Base-by-base conservation (phyloP, 768 basidiomycete genomes). In the Phylloporus sp. region DNA sequence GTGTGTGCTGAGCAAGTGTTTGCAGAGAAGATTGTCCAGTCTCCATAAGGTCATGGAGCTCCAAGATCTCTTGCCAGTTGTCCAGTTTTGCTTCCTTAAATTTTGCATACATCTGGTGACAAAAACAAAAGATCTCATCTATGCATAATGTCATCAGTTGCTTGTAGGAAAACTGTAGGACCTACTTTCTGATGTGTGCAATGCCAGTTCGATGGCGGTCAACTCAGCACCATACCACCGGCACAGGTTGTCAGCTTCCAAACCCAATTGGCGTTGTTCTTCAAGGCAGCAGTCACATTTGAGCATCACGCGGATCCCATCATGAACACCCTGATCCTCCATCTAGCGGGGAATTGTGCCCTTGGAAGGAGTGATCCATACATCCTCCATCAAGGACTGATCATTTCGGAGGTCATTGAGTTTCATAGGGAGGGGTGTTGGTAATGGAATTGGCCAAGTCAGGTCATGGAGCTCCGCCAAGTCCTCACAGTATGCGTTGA, bases 141-240 rank as follows among this genome's bases (percentile, higher is more conserved):
- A n/a, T n/a, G n/a, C n/a, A n/a, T n/a, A n/a, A n/a, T n/a, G n/a
- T n/a, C n/a, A n/a, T n/a, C n/a, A n/a, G n/a, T n/a, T n/a, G n/a
- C n/a, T n/a, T n/a, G n/a, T n/a, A n/a, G n/a, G n/a, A n/a, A n/a
- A n/a, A n/a, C n/a, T n/a, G n/a, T n/a, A n/a, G n/a, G n/a, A n/a
- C n/a, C n/a, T n/a, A n/a, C n/a, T n/a, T n/a, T n/a, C n/a, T n/a
- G n/a, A n/a, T n/a, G n/a, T n/a, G n/a, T n/a, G 44, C 9, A 63
- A 22, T 22, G 59, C 27, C 24, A 56, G 50, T 24, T 65, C 66
- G 0, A 73, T 44, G 0, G 63, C 59, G 0, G 46, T 31, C 0
- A 74, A 43, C 44, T 75, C 70, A 5, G 47, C 31, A 0, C 64
- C 57, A 49, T 65, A 73, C 72, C 73, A 76, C 0, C 50, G 41